Base-by-base conservation (phyloP, 805 yeast species). In the Lipomyces spencermartinsiae region DNA sequence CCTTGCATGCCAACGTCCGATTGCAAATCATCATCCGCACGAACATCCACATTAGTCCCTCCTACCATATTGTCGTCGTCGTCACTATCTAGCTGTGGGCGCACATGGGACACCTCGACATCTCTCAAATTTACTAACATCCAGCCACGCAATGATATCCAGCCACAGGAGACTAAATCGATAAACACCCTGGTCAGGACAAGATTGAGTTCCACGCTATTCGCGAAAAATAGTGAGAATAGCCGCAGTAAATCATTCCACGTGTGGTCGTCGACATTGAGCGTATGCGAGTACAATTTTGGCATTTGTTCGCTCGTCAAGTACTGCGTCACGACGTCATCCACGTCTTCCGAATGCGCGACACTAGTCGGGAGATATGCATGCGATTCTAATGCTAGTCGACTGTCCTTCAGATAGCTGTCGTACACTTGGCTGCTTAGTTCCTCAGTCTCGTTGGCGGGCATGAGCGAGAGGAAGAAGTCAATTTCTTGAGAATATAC, bases 121-220 rank as follows among this genome's bases (percentile, higher is more conserved):
- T 68, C 65, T 19, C 46, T 64, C 39, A 71, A 60, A 25, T 64
- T 62, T 19, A 63, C 58, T 31, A 75, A 64, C 59, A 66, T 59
- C 75, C 70, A 75, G 53, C 68, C 74, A 1, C 72, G 64, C 49
- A 74, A 61, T 3, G 76, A 70, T 22, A 73, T 54, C 72, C 73
- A 75, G 9, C 74, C 71, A 43, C 72, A 71, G n/a, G 68, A 51
- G 1, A 70, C 73, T 19, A 76, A 61, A 19, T 76, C 77, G 19
- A 71, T 58, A 19, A 76, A 25, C 7, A 74, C 66, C 14, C 72
- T 69, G 0, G 77, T 75, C 25, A 76, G 64, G 5, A 70, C 70
- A 46, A 76, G 59, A 61, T 76, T 76, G 33, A 74, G 65, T n/a
- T 76, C 76, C 29, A 70, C 70, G 14, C 73, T 56, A 65, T 76